phyloP scores from a whole-genome alignment of 192 early-diverging fungal genomes.

The Coemansia nantahalensis region DNA sequence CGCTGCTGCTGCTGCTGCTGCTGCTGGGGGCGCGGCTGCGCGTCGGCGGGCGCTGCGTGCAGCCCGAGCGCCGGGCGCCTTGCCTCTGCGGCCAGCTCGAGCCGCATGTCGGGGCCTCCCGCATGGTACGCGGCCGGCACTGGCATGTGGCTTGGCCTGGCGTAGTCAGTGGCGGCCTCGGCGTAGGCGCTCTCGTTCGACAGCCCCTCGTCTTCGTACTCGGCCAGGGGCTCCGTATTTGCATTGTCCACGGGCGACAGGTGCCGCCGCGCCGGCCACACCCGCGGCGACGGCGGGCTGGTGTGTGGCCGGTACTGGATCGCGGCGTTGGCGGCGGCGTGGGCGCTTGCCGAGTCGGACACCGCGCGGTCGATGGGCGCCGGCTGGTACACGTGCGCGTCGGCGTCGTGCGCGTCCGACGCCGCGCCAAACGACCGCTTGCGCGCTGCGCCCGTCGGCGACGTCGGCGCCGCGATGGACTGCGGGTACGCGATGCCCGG shows the following conservation, averaged over 20 bases:
- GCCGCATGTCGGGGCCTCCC: slow-evolving; percentile 30
- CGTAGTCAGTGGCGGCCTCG: slow-evolving; percentile 13
- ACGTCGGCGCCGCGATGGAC: slow-evolving; percentile 34
- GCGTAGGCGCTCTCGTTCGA: slow-evolving; percentile 25
- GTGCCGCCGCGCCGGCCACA: slow-evolving; percentile 17
- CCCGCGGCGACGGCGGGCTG: slow-evolving; percentile 43
- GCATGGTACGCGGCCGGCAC: slow-evolving; percentile 26
- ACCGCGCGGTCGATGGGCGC: slow-evolving; percentile 28
- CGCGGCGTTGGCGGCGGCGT: neutral
- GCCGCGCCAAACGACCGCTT: slow-evolving; percentile 40
- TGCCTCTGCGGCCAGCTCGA: slow-evolving; percentile 19
- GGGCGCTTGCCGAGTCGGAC: slow-evolving; percentile 27
- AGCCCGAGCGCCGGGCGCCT: no score
- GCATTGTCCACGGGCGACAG: slow-evolving; percentile 5
- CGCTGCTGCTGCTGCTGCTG: slow-evolving; percentile 17
- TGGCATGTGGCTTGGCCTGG: slow-evolving; percentile 3
- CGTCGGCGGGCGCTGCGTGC: no score
- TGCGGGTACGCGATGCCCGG: slow-evolving; percentile 36
- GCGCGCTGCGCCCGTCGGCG: slow-evolving; percentile 26
- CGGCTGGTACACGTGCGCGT: slow-evolving; percentile 9
- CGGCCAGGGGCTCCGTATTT: slow-evolving; percentile 6
- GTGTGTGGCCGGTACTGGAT: slow-evolving; percentile 28
- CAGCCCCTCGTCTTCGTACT: slow-evolving; percentile 19
- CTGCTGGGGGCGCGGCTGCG: slow-evolving; percentile 3
- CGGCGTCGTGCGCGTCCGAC: slow-evolving; percentile 20